Evolutionary conservation across 805 yeast species (phyloP), one percentile per base, ranked within the genome.

Genomic region (Brettanomyces anomalus): DNA sequence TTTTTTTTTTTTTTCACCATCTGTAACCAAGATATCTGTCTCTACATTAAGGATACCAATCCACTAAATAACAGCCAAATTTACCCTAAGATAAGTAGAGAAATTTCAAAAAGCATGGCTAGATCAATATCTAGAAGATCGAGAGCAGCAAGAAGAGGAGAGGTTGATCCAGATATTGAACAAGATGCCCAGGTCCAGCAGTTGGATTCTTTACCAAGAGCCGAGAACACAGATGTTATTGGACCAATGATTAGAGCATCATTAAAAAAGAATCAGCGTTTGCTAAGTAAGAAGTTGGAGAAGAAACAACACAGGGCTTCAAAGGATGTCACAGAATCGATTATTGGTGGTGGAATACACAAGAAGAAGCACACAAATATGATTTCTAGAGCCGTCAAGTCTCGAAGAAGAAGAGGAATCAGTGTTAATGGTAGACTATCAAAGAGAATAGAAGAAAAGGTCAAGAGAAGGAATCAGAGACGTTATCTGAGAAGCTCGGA

Each of bases 101-200:
- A n/a, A n/a, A n/a, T n/a, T n/a, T n/a, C n/a, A n/a, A n/a, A n/a
- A n/a, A n/a, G n/a, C n/a, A 56, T 57, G 61, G 61, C 56, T 4
- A 55, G 55, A 44, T 49, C 51, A 30, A 72, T 79, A 21, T 79
- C 86, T 16, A 81, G 80, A 50, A 78, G 73, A 47, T 79, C 88
- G 36, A 72, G 93, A 65, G 87, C 88, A 3, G 89, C 93, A 2
- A 77, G 89, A 64, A 70, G 87, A 57, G 82, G 81, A 5, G 74
- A 70, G 46, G 70, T 64, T 16, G 66, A 72, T 1, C 62, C 52
- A 4, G 46, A 54, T 3, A 50, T 48, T 1, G 55, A 16, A 5
- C 41, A 40, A 16, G 42, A 42, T 21, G 24, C 48, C 5, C 75
- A 71, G 52, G 72, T 72, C 8, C 73, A 69, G 48, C 68, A 71